Evolutionary conservation across 345 rosid genomes (phyloP).

Genomic region (Salix purpurea): DNA sequence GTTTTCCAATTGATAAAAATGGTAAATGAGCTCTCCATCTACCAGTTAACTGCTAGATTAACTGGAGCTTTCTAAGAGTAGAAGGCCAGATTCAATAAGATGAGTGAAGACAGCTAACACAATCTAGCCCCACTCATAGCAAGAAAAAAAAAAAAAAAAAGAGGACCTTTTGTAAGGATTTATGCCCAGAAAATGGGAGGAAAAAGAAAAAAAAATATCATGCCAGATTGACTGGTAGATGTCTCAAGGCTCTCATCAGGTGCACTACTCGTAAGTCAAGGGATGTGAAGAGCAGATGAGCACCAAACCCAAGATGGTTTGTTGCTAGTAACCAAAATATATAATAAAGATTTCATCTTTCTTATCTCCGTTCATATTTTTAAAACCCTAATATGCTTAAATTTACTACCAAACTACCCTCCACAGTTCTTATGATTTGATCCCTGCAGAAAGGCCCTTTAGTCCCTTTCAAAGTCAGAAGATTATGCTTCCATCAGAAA

Average conservation of each 20-base stretch:
- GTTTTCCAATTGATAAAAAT: background rate
- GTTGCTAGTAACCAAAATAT: background rate
- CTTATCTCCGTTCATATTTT: background rate
- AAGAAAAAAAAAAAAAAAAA: no score
- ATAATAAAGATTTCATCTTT: background rate
- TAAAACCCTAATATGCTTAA: no score
- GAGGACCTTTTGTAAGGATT: background rate
- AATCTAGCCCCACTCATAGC: background rate
- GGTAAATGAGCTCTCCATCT: background rate
- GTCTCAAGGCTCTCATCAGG: background rate
- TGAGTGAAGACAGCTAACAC: no score
- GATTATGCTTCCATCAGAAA: background rate
- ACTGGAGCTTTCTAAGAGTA: background rate
- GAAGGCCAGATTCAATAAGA: background rate
- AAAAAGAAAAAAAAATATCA: background rate
- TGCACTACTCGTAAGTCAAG: conserved; percentile 16
- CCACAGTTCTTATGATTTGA: background rate
- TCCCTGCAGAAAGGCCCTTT: background rate
- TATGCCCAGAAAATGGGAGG: background rate
- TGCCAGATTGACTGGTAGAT: conserved; percentile 27
- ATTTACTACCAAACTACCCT: conserved; percentile 13
- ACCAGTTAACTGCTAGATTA: background rate
- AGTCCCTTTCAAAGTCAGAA: background rate
- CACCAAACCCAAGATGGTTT: conserved; percentile 9
- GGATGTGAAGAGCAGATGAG: conserved; percentile 20